Evolutionary conservation across 23 red algal species (phyloP).

Genomic region (Gracilaria domingensis): DNA sequence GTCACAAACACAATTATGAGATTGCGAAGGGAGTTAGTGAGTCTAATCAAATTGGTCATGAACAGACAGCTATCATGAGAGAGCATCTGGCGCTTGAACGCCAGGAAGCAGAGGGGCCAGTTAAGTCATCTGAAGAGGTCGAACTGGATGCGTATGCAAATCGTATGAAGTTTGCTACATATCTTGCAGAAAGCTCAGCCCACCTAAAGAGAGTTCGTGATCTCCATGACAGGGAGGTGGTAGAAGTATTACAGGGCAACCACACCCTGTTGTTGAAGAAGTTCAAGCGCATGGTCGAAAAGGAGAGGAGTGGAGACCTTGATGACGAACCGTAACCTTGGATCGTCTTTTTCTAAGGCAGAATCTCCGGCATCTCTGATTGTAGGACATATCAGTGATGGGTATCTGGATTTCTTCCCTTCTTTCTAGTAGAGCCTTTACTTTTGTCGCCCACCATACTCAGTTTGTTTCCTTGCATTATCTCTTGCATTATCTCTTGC

Average conservation of each 20-base stretch:
- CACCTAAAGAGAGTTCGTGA: background rate
- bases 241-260: background rate
- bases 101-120: background rate
- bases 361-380: no score
- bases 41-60: background rate
- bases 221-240: slow-evolving; percentile 1
- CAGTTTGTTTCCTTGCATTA: no score
- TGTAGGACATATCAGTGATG: no score
- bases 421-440: no score
- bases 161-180: background rate
- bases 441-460: no score
- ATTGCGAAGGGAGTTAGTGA: background rate
- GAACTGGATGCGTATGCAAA: background rate
- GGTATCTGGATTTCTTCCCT: no score
- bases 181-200: background rate
- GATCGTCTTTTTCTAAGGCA: no score
- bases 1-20: background rate
- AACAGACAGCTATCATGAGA: background rate
- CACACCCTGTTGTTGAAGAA: background rate
- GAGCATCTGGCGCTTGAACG: background rate
- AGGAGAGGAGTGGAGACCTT: no score
- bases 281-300: background rate
- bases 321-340: no score
- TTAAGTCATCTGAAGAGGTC: background rate
- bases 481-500: no score